These are phyloP conservation scores for Ophiostoma montium DNA, from an alignment of 2,329 filamentous ascomycete genomes.

Conservation along the genomic window DNA sequence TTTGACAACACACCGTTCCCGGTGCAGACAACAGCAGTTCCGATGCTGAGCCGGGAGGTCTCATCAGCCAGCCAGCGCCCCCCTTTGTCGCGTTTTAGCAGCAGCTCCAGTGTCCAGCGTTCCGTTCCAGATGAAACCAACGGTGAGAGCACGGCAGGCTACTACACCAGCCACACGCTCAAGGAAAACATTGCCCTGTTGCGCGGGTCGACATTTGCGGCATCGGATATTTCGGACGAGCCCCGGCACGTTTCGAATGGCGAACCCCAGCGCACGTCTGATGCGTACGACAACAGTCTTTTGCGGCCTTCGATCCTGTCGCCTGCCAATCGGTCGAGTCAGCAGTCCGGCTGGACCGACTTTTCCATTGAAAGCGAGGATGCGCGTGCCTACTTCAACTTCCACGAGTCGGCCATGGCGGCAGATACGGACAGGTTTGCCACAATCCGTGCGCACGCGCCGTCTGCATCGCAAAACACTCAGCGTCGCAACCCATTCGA, in stretches of 20 bases:
- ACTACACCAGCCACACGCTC: constrained; percentile 20
- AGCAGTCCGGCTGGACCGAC: constrained; percentile 47
- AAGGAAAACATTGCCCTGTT: constrained; percentile 21
- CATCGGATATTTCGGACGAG: constrained; percentile 21
- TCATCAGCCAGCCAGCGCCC: constrained; percentile 20
- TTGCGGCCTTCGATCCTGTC: constrained; percentile 31
- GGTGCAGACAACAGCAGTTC: constrained; percentile 35
- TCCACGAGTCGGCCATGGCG: constrained; percentile 1
- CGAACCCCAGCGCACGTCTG: constrained; percentile 20
- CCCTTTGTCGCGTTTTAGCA: constrained; percentile 1
- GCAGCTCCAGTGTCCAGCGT: constrained; percentile 3
- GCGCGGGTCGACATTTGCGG: constrained; percentile 20
- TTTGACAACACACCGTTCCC: constrained; percentile 28
- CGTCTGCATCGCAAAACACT: not conserved
- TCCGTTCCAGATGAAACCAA: constrained; percentile 7
- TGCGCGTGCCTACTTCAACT: constrained; percentile 17
- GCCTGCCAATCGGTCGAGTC: constrained; percentile 34
- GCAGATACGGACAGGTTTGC: constrained; percentile 3
- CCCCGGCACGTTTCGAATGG: constrained; percentile 13
- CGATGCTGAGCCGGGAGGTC: constrained; percentile 32
- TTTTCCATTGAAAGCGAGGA: constrained; percentile 41
- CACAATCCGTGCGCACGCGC: constrained; percentile 3
- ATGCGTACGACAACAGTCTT: constrained; percentile 29
- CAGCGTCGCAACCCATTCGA: constrained; percentile 5
- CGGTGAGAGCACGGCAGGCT: constrained; percentile 18